These are phyloP conservation scores for Saccharomycodes ludwigii DNA, from an alignment of 805 yeast species.

Conservation along the genomic window DNA sequence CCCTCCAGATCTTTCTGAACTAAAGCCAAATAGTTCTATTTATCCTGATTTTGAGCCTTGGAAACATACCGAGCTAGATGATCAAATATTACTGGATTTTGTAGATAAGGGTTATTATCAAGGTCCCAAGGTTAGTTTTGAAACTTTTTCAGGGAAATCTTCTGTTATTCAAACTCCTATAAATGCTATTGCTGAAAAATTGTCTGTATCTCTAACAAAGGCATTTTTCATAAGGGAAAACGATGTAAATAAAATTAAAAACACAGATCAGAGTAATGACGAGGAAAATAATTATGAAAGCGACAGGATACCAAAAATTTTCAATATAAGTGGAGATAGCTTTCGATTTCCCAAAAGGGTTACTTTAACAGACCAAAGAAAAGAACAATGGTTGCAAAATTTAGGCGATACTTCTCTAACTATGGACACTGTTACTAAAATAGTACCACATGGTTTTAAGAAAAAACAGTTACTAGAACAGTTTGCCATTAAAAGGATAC, in stretches of 20 bases:
- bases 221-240: slow-evolving; percentile 20
- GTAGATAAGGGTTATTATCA: slow-evolving; percentile 23
- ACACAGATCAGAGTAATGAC: not conserved
- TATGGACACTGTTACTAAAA: slow-evolving; percentile 53
- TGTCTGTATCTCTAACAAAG: slow-evolving; percentile 19
- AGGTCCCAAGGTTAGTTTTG: slow-evolving; percentile 23
- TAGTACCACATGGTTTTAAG: slow-evolving; percentile 84
- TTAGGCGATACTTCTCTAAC: slow-evolving; percentile 59
- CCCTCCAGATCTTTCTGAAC: not conserved
- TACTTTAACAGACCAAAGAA: slow-evolving; percentile 75
- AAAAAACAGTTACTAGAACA: slow-evolving; percentile 64
- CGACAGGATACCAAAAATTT: slow-evolving; percentile 7
- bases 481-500: slow-evolving; percentile 53
- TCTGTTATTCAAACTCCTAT: slow-evolving; percentile 20
- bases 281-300: not conserved
- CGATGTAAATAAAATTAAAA: slow-evolving; percentile 17
- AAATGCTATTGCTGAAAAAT: slow-evolving; percentile 18
- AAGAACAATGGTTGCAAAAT: slow-evolving; percentile 77
- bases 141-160: slow-evolving; percentile 25
- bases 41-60: slow-evolving; percentile 26
- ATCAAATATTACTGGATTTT: slow-evolving; percentile 18
- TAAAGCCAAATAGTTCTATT: slow-evolving; percentile 2
- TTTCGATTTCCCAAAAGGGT: slow-evolving; percentile 38
- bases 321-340: slow-evolving; percentile 20
- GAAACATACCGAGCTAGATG: slow-evolving; percentile 21